phyloP scores from a whole-genome alignment of 352 stramenopile species.

The Pythium angustatum region DNA sequence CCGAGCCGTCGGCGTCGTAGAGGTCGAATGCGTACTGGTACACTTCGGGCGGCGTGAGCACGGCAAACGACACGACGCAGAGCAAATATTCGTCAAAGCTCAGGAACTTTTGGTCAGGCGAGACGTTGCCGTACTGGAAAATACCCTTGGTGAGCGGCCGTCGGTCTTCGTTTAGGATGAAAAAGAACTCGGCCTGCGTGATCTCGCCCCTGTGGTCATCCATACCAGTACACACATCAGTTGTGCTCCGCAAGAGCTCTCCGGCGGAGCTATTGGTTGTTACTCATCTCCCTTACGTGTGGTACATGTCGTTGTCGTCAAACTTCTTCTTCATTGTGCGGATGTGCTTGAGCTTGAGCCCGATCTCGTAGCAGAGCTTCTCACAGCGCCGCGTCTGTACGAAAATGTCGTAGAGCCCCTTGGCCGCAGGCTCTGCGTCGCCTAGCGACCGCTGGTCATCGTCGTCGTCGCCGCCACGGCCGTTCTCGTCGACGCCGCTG shows the following conservation, averaged over 20 bases:
- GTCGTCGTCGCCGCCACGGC: neutral
- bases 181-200: constrained; percentile 74
- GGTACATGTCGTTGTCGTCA: constrained; percentile 76
- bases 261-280: too few relatives aligned
- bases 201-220: constrained; percentile 70
- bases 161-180: constrained; percentile 65
- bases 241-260: too few relatives aligned
- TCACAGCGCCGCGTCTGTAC: constrained; percentile 60
- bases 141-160: constrained; percentile 57
- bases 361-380: constrained; percentile 46
- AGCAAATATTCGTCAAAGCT: constrained; percentile 68
- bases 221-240: too few relatives aligned
- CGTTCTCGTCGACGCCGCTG: neutral
- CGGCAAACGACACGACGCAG: constrained; percentile 58
- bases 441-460: neutral
- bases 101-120: constrained; percentile 49
- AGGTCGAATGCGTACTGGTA: constrained; percentile 74
- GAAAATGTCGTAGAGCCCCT: constrained; percentile 53
- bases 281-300: constrained; percentile 49
- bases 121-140: constrained; percentile 44
- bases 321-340: constrained; percentile 73
- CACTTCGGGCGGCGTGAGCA: constrained; percentile 63
- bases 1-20: constrained; percentile 62
- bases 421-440: constrained; percentile 7
- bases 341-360: constrained; percentile 54